Conservation (phyloP, 495 filamentous ascomycete species). For the Penicillium soppii region DNA sequence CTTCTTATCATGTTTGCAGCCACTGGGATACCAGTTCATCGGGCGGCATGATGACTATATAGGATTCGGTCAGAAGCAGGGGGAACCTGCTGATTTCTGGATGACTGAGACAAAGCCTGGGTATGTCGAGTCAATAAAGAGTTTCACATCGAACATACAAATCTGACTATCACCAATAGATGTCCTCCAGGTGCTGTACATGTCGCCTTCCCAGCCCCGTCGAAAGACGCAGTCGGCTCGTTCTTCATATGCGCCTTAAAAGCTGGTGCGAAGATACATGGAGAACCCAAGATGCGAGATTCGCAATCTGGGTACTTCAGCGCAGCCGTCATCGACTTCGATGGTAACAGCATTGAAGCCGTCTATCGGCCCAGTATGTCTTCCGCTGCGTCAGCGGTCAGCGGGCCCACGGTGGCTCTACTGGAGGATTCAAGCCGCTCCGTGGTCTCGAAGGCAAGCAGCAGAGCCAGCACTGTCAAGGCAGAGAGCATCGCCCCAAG, state of each 20-base stretch:
- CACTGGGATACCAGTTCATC: slow-evolving; percentile 72
- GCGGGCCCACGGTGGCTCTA: slow-evolving; percentile 31
- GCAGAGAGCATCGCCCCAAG: slow-evolving; percentile 30
- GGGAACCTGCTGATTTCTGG: slow-evolving; percentile 57
- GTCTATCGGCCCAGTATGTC: slow-evolving; percentile 45
- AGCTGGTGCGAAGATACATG: slow-evolving; percentile 56
- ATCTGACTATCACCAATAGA: slow-evolving; percentile 32
- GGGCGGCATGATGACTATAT: slow-evolving; percentile 51
- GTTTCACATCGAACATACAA: neutral
- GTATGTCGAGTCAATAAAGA: slow-evolving; percentile 36
- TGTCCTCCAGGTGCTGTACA: slow-evolving; percentile 51
- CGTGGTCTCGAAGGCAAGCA: slow-evolving; percentile 37
- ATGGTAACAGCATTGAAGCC: slow-evolving; percentile 62
- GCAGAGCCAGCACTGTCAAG: slow-evolving; percentile 31
- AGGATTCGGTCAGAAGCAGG: slow-evolving; percentile 54
- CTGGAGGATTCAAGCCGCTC: slow-evolving; percentile 36
- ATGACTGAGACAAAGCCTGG: slow-evolving; percentile 55
- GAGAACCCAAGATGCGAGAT: slow-evolving; percentile 54
- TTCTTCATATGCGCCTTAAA: slow-evolving; percentile 62
- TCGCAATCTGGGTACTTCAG: slow-evolving; percentile 55
- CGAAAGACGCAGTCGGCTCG: slow-evolving; percentile 50
- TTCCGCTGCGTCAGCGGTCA: slow-evolving; percentile 25
- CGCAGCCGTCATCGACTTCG: slow-evolving; percentile 59
- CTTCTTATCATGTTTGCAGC: slow-evolving; percentile 72
- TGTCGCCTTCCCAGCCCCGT: slow-evolving; percentile 58